Base-by-base conservation (phyloP, 2,329 filamentous ascomycete species). In the Sclerotinia glacialis region DNA sequence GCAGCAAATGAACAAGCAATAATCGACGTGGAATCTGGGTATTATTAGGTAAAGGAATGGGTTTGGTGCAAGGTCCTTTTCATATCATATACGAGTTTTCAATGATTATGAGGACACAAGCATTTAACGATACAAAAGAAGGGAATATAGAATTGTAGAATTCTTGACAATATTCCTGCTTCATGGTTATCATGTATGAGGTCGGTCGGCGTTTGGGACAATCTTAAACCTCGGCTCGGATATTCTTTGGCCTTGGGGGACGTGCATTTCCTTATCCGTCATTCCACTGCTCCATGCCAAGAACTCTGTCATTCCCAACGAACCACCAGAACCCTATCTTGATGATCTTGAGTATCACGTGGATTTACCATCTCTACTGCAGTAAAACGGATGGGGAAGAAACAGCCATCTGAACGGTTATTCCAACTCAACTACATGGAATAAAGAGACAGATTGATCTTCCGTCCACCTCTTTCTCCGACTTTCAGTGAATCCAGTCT, bases 161-260 rank as follows among this genome's bases (percentile, higher is more conserved):
- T 42, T 60, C 56, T n/a, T 54, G 42, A 63, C 26, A 18, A 64
- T 56, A 46, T 44, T 64, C 26, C 40, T 23, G 23, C 49, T 55
- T 31, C 11, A 28, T 28, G 31, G 14, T 54, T 63, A 55, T 54
- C 49, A 55, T 55, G 60, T 49, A 23, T 18, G n/a, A 64, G 34
- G n/a, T n/a, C n/a, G 7, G 58, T 49, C 58, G 58, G 44, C 37
- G 28, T 60, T 60, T 49, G 44, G 8, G 28, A 61, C 58, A 23
- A 49, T 49, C 26, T 64, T 64, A 46, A 47, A 59, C 63, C 63
- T 65, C 63, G 63, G 63, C 31, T 65, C 63, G 53, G 53, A 65
- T 47, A 56, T 47, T 59, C n/a, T 40, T 14, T 40, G 14, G 12
- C 28, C 14, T n/a, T 37, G 44, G n/a, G 46, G 58, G 9, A 34